A percentile compares a stretch with the other conserved stretches of the same genome.
Conservation (phyloP, 805 yeast species). For the Yarrowia osloensis region DNA sequence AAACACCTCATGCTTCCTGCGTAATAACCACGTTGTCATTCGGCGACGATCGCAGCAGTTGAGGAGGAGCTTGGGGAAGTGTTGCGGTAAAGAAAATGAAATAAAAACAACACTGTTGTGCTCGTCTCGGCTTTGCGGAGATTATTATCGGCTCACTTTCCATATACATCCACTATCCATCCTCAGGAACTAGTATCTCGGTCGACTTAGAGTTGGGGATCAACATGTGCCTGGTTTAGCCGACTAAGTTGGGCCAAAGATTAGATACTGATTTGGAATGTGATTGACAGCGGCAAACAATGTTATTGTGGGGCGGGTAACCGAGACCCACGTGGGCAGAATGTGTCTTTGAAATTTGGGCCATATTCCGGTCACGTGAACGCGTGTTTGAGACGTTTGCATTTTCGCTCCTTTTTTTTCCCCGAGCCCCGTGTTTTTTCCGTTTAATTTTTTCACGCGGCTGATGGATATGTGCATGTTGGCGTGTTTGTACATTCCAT, state of each 20-base stretch:
- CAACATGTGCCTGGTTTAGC: constrained; percentile 21
- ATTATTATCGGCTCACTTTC: too few species aligned
- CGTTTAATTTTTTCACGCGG: not conserved
- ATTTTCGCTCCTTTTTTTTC: not conserved
- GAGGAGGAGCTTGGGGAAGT: too few species aligned
- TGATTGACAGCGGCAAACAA: not conserved
- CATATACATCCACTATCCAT: not conserved
- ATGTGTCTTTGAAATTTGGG: not conserved
- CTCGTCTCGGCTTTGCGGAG: not conserved
- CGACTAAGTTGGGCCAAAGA: constrained; percentile 8
- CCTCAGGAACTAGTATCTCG: not conserved
- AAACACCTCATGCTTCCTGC: not conserved
- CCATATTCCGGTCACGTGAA: not conserved
- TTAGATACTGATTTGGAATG: constrained; percentile 17
- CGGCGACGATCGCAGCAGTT: not conserved
- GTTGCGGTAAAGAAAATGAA: not conserved
- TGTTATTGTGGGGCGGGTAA: not conserved
- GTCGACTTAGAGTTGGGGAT: not conserved
- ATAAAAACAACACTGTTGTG: not conserved
- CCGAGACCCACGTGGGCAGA: not conserved
- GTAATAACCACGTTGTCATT: constrained; percentile 5
- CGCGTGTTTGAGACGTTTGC: not conserved
- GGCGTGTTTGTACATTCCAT: not conserved
- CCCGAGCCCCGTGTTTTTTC: not conserved
- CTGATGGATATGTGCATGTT: not conserved